Evolutionary conservation across 176 grass and related monocot species (phyloP).

Genomic region (Oryza punctata): DNA sequence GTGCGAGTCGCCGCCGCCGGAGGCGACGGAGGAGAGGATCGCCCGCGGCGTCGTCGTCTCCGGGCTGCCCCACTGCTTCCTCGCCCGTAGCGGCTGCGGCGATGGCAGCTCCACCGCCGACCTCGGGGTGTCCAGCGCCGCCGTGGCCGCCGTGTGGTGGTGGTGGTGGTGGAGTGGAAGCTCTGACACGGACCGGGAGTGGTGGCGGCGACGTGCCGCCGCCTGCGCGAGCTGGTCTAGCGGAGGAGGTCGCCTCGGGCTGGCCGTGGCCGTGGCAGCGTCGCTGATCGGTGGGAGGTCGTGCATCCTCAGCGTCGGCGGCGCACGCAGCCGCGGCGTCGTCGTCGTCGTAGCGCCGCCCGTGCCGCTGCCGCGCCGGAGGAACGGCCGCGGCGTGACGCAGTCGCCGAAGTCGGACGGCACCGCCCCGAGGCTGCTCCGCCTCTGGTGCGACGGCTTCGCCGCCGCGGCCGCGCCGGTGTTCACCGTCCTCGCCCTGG

Average conservation of each 20-base stretch:
- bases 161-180: slow-evolving; percentile 5
- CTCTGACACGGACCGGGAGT: slow-evolving; percentile 43
- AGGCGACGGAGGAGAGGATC: background rate
- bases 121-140: background rate
- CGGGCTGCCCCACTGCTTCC: slow-evolving; percentile 48
- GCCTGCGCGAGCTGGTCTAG: background rate
- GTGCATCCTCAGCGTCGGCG: slow-evolving; percentile 18
- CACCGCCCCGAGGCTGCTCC: slow-evolving; percentile 34
- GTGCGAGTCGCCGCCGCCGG: slow-evolving; percentile 26
- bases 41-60: slow-evolving; percentile 43
- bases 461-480: slow-evolving; percentile 2
- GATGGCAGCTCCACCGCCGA: background rate
- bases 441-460: slow-evolving; percentile 27
- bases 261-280: slow-evolving; percentile 10
- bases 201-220: slow-evolving; percentile 13
- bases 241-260: background rate
- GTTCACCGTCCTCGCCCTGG: slow-evolving; percentile 5
- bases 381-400: slow-evolving; percentile 42
- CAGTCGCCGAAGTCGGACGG: slow-evolving; percentile 14
- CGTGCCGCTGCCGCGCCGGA: slow-evolving; percentile 50
- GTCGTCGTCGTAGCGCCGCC: slow-evolving; percentile 18
- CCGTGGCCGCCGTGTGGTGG: background rate
- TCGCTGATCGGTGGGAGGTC: slow-evolving; percentile 35
- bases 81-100: background rate
- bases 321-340: slow-evolving; percentile 7